Base-by-base conservation (phyloP, 2,329 filamentous ascomycete species). In the Pezicula rhizophila region DNA sequence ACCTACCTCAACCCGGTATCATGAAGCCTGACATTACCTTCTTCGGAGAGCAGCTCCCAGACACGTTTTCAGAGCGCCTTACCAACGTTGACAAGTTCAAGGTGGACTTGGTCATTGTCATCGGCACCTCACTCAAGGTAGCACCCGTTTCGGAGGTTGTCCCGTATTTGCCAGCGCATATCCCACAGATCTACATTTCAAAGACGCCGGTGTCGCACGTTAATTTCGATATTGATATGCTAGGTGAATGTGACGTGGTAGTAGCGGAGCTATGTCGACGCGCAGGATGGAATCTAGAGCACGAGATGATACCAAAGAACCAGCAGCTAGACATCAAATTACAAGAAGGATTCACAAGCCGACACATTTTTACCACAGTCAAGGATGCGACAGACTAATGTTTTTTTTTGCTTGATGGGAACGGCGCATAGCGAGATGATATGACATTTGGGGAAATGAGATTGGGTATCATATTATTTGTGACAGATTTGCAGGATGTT, bases 21-120 rank as follows among this genome's bases (percentile, higher is more conserved):
- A 95, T 95, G 89, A 96, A 87, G 76, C 93, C 93, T 8, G 92
- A 97, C 70, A 97, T 99, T 64, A 97, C 89, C 42, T 97, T 99
- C 73, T 97, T 97, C 62, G 92, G 92, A 58, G 93, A 99, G 70
- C 78, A 84, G 45, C 82, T 99, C 1, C 91, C 92, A 0, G 82
- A 88, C 58, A 79, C 82, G 57, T 99, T 99, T 68, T 87, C 86
- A 49, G 75, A 80, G 44, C 85, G 91, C 7, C 78, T 97, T 12
- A 82, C 87, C n/a, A 77, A 88, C 52, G 79, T 89, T 58, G 93
- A 99, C 67, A 82, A 82, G 51, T 80, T 89, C 55, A 75, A 79
- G 49, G 88, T 87, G 1, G 93, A 99, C 65, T 77, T 99, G 14
- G 87, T 97, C 57, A 84, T 99, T 57, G 91, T 97, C 57, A 96